A percentile compares a stretch with the other conserved stretches of the same genome.
Conservation (phyloP, 352 stramenopile species). For the Blastocystis sp. region DNA sequence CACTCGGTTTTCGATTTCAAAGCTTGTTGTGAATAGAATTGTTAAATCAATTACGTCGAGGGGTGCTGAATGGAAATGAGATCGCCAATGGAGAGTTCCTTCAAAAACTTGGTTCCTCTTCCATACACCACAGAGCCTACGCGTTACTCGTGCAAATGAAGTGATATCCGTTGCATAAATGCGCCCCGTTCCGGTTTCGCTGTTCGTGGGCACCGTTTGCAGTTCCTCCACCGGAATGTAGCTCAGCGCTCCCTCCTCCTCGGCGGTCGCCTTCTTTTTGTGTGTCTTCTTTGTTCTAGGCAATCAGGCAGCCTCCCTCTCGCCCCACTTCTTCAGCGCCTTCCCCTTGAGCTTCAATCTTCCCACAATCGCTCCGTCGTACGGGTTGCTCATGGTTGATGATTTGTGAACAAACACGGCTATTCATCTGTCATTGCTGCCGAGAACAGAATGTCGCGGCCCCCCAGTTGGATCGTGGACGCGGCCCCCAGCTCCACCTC, state of each 20-base stretch:
- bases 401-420: constrained; percentile 41
- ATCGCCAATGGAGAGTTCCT: constrained; percentile 37
- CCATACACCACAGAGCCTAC: constrained; percentile 60
- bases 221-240: constrained; percentile 47
- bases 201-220: constrained; percentile 29
- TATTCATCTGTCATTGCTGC: not conserved
- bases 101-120: constrained; percentile 55
- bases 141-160: not conserved
- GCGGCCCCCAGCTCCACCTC: not conserved
- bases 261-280: constrained; percentile 54
- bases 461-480: not conserved
- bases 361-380: constrained; percentile 43
- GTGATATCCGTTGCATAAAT: constrained; percentile 43
- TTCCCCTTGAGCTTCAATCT: constrained; percentile 53
- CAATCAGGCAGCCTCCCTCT: not conserved
- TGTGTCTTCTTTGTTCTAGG: constrained; percentile 54
- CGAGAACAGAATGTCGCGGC: not conserved
- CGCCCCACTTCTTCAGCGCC: constrained; percentile 41
- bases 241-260: not conserved
- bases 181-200: constrained; percentile 43
- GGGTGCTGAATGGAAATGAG: constrained; percentile 48
- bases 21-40: not conserved
- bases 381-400: constrained; percentile 63
- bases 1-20: constrained; percentile 26
- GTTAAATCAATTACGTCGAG: not conserved